phyloP scores from a whole-genome alignment of 2,329 filamentous ascomycete species.

The Alternaria triticina region DNA sequence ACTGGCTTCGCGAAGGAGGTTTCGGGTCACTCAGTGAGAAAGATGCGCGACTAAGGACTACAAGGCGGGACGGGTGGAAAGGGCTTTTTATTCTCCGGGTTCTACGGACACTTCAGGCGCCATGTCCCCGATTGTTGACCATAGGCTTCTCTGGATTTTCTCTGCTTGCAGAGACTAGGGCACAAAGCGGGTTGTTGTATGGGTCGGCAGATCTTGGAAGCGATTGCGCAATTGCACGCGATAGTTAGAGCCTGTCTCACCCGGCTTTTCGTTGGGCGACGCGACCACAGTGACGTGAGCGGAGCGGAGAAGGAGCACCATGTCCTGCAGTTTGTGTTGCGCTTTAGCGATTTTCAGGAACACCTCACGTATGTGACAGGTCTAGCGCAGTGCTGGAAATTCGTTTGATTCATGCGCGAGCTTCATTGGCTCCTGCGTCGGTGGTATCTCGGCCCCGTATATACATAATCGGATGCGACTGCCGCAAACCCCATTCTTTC shows the following conservation, averaged over 20 bases:
- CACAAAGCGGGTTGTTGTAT: constrained; percentile 27
- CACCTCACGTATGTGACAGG: constrained; percentile 3
- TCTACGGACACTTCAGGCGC: constrained; percentile 2
- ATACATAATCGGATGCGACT: constrained; percentile 12
- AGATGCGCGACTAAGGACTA: constrained; percentile 9
- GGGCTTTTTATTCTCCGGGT: constrained; percentile 19
- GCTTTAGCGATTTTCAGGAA: constrained; percentile 3
- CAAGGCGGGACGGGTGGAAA: constrained; percentile 3
- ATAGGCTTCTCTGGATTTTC: constrained; percentile 11
- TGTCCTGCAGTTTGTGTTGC: not conserved
- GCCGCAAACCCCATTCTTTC: constrained; percentile 8
- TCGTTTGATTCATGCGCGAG: constrained; percentile 17
- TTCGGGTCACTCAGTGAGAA: constrained; percentile 5
- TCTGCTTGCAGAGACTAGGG: constrained; percentile 26
- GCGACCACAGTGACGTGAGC: constrained; percentile 14
- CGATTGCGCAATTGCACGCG: constrained; percentile 50
- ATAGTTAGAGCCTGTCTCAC: constrained; percentile 24
- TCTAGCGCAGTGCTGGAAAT: not conserved
- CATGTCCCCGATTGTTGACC: constrained; percentile 14
- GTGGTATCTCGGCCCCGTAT: constrained; percentile 33
- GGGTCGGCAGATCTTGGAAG: constrained; percentile 42
- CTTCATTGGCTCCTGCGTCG: constrained; percentile 18
- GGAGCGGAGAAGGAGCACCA: constrained; percentile 2
- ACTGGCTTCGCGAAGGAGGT: not conserved
- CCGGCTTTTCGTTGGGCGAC: constrained; percentile 4